A percentile compares a stretch with the other conserved stretches of the same genome.
These are phyloP conservation scores for Leptomonas pyrrhocoris DNA, from an alignment of 208 protist species.

Conservation along the genomic window DNA sequence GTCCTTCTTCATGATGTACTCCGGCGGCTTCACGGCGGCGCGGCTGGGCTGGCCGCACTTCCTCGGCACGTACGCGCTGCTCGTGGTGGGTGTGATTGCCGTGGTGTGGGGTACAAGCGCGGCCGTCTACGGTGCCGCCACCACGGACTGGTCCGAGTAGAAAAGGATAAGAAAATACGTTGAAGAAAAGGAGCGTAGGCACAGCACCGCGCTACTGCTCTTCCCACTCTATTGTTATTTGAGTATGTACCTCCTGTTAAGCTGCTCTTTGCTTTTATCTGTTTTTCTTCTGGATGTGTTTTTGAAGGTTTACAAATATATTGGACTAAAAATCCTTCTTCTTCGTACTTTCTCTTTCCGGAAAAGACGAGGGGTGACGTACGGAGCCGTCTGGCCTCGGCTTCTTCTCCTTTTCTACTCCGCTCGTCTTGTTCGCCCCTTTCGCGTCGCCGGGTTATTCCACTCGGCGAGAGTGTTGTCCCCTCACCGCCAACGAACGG, in stretches of 20 bases:
- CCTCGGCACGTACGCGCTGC: slow-evolving; percentile 60
- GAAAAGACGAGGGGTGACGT: no score
- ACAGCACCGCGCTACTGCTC: neutral
- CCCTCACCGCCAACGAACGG: no score
- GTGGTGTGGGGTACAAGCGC: slow-evolving; percentile 65
- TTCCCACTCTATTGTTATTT: neutral
- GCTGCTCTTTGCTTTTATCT: neutral
- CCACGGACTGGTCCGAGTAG: slow-evolving; percentile 11
- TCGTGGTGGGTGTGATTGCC: slow-evolving; percentile 61
- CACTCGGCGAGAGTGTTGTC: no score
- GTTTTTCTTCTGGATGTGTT: neutral
- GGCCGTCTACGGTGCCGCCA: slow-evolving; percentile 57
- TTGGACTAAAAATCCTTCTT: slow-evolving; percentile 3
- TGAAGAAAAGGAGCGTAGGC: neutral
- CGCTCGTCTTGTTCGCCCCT: no score
- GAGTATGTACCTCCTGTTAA: no score
- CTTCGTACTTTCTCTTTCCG: no score
- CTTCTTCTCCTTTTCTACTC: no score
- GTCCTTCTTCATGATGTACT: slow-evolving; percentile 72
- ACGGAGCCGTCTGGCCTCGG: no score
- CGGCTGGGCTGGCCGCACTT: slow-evolving; percentile 52
- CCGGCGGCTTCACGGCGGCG: slow-evolving; percentile 34
- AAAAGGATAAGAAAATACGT: neutral
- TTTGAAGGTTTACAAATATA: neutral
- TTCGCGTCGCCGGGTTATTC: no score